These are phyloP conservation scores for Colletotrichum tropicale DNA, from an alignment of 2,329 filamentous ascomycete species.

Conservation along the genomic window DNA sequence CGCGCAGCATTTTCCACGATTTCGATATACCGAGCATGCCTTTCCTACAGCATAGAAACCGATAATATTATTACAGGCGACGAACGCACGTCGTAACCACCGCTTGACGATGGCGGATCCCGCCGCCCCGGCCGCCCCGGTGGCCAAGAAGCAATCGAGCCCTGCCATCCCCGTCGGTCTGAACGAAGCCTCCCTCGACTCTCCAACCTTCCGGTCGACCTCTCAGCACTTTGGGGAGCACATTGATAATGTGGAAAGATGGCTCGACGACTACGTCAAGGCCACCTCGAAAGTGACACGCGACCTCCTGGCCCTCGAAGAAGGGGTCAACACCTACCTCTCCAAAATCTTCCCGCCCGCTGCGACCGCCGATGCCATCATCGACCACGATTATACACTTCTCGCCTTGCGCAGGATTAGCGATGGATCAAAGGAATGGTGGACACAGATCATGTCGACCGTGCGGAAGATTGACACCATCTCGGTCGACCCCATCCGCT, in stretches of 20 bases:
- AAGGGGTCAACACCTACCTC: conserved; percentile 78
- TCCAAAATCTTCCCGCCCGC: conserved; percentile 75
- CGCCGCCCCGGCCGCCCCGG: background rate
- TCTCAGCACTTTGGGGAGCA: conserved; percentile 89
- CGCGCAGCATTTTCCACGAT: background rate
- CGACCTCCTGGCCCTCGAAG: conserved; percentile 76
- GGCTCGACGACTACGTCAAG: conserved; percentile 72
- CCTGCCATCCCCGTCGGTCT: conserved; percentile 76
- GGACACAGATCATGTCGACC: conserved; percentile 74
- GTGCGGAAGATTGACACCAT: conserved; percentile 79
- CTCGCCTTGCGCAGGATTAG: conserved; percentile 84
- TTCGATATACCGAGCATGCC: conserved; percentile 3
- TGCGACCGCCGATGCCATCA: conserved; percentile 78
- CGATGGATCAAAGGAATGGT: conserved; percentile 88
- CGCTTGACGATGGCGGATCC: conserved; percentile 16
- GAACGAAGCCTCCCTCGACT: conserved; percentile 95
- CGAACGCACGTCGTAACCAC: background rate
- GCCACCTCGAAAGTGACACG: conserved; percentile 60
- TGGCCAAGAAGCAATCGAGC: conserved; percentile 26
- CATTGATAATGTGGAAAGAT: conserved; percentile 87
- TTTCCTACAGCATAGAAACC: background rate
- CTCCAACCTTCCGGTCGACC: conserved; percentile 90
- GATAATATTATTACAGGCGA: conserved; percentile 1
- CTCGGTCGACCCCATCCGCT: conserved; percentile 81
- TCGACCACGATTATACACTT: conserved; percentile 95